Evolutionary conservation across 176 grass and related monocot genomes (phyloP), one percentile per base, ranked within the genome.

Genomic region (Cenchrus purpureus): DNA sequence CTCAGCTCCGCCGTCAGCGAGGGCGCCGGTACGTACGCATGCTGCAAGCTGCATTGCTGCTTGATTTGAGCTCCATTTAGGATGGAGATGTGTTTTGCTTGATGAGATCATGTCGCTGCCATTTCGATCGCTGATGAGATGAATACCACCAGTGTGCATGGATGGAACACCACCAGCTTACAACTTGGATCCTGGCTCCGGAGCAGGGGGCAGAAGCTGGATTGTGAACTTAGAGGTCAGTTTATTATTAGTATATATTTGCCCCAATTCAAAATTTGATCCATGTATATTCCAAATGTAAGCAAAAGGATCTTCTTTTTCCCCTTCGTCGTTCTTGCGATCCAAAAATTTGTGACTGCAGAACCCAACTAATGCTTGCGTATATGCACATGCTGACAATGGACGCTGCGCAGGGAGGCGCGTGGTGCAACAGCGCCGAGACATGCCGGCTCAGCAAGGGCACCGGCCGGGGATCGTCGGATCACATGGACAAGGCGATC

Each of bases 161-260:
- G 95, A 98, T 72, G 95, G 95, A 53, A 95, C 82, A 16, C 81
- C 91, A 25, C 80, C 89, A 3, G 95, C 87, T 34, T 98, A 95
- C 64, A 91, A 98, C 75, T 73, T 95, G 4, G 84, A 89, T 85
- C 89, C 46, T 13, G 91, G 95, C 4, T 88, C 29, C 17, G 95
- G 93, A 34, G 48, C 76, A 46, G 95, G 93, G 32, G 79, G n/a
- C 31, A 81, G 45, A n/a, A 95, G 71, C 53, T 95, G 95, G 95
- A 79, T 98, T 44, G 63, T 98, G 4, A 87, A 95, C 28, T 56
- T 98, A n/a, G 96, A 98, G 91, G 95, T 94, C 14, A 32, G 22
- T 19, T 57, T 50, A 12, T 57, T 50, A 12, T 13, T 2, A 15
- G 14, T 11, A 12, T 4, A 0, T 53, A 14, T 13, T 54, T 15